Evolutionary conservation across 345 rosid species (phyloP).

Genomic region (Linum lewisii): DNA sequence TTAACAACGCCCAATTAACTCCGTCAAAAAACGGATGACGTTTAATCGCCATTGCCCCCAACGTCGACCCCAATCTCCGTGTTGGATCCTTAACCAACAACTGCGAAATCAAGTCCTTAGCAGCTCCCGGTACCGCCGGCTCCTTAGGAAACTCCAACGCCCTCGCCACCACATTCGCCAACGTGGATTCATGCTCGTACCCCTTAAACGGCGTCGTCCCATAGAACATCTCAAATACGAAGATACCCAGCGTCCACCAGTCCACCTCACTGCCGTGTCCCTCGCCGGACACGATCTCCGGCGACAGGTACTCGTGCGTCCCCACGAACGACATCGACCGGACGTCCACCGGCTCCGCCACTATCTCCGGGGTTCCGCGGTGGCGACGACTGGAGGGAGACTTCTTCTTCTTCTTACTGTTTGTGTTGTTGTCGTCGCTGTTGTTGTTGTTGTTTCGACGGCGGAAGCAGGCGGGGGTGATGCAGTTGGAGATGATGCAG

Average conservation of each 20-base stretch:
- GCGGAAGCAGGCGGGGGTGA: conserved; percentile 24
- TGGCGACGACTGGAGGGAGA: not conserved
- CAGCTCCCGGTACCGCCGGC: conserved; percentile 29
- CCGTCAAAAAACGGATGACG: conserved; percentile 43
- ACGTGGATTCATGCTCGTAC: conserved; percentile 42
- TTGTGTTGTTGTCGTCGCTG: conserved; percentile 26
- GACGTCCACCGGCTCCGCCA: conserved; percentile 49
- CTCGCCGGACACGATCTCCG: conserved; percentile 53
- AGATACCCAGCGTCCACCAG: conserved; percentile 65
- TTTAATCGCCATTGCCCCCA: conserved; percentile 47
- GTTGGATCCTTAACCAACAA: conserved; percentile 43
- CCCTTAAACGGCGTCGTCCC: conserved; percentile 54
- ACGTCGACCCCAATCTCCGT: conserved; percentile 42
- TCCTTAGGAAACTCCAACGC: conserved; percentile 59
- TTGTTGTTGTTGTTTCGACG: conserved; percentile 30
- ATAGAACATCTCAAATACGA: conserved; percentile 46
- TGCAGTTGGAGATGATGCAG: conserved; percentile 51
- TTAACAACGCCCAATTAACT: conserved; percentile 53
- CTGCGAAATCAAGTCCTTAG: conserved; percentile 44
- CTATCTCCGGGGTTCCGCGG: conserved; percentile 31
- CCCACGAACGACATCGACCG: conserved; percentile 61
- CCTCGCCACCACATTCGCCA: conserved; percentile 53
- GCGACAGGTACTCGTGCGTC: conserved; percentile 62
- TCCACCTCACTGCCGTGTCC: conserved; percentile 66
- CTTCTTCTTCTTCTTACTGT: conserved; percentile 15